Evolutionary conservation across 148 eudicot genomes (phyloP).

Genomic region (Nepenthes gracilis): DNA sequence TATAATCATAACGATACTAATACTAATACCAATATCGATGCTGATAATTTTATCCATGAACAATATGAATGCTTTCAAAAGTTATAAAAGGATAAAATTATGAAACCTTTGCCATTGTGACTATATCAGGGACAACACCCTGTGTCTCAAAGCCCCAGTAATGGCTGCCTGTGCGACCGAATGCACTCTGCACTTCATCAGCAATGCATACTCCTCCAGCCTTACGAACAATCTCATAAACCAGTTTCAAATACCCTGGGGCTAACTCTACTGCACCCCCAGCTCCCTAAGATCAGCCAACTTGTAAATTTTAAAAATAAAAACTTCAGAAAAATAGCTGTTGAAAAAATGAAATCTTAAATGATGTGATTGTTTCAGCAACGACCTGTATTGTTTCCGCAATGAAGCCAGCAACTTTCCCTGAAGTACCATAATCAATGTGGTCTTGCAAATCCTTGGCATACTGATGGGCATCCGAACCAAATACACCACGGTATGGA

Average conservation of each 20-base stretch:
- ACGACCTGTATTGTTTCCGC: constrained; percentile 95
- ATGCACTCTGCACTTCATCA: constrained; percentile 12
- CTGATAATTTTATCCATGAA: no score
- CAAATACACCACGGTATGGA: constrained; percentile 87
- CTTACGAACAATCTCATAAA: constrained; percentile 75
- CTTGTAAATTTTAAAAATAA: neutral
- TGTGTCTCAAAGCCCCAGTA: constrained; percentile 12
- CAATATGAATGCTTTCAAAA: neutral
- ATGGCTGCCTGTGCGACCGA: constrained; percentile 12
- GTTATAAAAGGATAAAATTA: neutral
- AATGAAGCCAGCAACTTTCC: constrained; percentile 93
- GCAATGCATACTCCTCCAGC: constrained; percentile 27
- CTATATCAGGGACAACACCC: constrained; percentile 10
- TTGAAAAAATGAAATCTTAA: neutral
- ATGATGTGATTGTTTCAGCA: neutral
- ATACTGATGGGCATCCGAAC: constrained; percentile 62
- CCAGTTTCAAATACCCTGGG: constrained; percentile 77
- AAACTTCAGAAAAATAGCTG: neutral
- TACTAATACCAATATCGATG: no score
- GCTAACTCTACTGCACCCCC: constrained; percentile 99
- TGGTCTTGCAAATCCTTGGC: constrained; percentile 88
- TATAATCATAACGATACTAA: no score
- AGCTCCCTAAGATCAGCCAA: constrained; percentile 55
- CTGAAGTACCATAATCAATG: constrained; percentile 85
- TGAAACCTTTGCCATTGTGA: constrained; percentile 12